Conservation (phyloP, 495 filamentous ascomycete genomes). For the Penicillium nucicola region DNA sequence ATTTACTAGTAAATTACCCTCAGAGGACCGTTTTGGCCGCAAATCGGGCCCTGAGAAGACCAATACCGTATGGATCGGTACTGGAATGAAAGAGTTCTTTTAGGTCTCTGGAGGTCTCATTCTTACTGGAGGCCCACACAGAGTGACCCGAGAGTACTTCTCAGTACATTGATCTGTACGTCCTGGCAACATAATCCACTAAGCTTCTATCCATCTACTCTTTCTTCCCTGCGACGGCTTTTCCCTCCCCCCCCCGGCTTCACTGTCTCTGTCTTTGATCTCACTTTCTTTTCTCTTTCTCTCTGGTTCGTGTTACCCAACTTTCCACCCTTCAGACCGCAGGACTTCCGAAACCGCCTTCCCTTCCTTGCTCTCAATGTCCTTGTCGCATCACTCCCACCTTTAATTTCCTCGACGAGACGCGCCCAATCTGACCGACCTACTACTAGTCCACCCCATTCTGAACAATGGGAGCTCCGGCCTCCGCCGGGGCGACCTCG, state of each 20-base stretch:
- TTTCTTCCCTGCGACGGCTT: constrained; percentile 15
- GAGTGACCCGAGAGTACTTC: constrained; percentile 20
- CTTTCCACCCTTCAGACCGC: not conserved
- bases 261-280: constrained; percentile 3
- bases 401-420: constrained; percentile 4
- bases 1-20: constrained; percentile 12
- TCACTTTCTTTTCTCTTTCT: not conserved
- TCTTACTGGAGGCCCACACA: constrained; percentile 19
- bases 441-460: not conserved
- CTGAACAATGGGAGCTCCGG: constrained; percentile 51
- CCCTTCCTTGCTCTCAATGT: not conserved
- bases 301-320: not conserved
- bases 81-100: not conserved
- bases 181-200: constrained; percentile 22
- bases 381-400: constrained; percentile 2
- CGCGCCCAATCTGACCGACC: constrained; percentile 11
- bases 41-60: not conserved
- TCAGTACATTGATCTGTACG: constrained; percentile 15
- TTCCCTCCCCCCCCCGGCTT: constrained; percentile 8
- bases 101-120: constrained; percentile 17
- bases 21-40: not conserved
- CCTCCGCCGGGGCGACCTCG: constrained; percentile 43
- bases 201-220: constrained; percentile 19
- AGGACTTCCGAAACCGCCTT: constrained; percentile 1
- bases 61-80: constrained; percentile 14